Evolutionary conservation across 345 rosid genomes (phyloP), one percentile per base, ranked within the genome.

Genomic region (Lepidium aucheri): DNA sequence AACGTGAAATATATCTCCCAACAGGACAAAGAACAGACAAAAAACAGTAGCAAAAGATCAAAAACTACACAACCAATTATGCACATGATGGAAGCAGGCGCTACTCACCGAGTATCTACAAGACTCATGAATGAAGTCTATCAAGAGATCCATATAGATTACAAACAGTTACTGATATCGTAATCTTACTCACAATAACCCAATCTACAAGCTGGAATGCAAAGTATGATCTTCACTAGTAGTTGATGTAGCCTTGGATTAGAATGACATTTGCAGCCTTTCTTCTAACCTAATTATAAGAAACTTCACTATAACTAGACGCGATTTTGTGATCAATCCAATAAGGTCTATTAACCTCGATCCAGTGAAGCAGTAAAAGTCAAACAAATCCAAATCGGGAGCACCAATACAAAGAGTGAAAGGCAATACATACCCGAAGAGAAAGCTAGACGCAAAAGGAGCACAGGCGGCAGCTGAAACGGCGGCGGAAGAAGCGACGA

Each of bases 371-470:
- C 39, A 26, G 50, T 35, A 53, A 53, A 67, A 66, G 44, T 24
- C 47, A 26, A 73, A 59, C 67, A 43, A 59, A 60, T 58, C 67
- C 26, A 50, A 46, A 67, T 55, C 22, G 11, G 11, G 38, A 69
- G 60, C 24, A 59, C 18, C 17, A 14, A 52, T 18, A 24, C 14
- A 53, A 18, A 45, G 10, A 50, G 33, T 40, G 50, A 38, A 40
- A 43, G 22, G 16, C 5, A 30, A 51, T 13, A 54, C 59, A 63
- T 87, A 90, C 99, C 96, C 86, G 68, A 88, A 85, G 46, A 95
- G 75, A 80, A 83, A 87, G 45, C 89, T 74, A 53, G 90, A 83
- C 14, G 95, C 93, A 62, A 91, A 88, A 60, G 99, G 95, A 58
- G 83, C 73, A 46, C 80, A 63, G 17, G 85, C 86, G 14, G 86